Conservation (phyloP, 805 yeast species). For the Jamesozyma hellenica region DNA sequence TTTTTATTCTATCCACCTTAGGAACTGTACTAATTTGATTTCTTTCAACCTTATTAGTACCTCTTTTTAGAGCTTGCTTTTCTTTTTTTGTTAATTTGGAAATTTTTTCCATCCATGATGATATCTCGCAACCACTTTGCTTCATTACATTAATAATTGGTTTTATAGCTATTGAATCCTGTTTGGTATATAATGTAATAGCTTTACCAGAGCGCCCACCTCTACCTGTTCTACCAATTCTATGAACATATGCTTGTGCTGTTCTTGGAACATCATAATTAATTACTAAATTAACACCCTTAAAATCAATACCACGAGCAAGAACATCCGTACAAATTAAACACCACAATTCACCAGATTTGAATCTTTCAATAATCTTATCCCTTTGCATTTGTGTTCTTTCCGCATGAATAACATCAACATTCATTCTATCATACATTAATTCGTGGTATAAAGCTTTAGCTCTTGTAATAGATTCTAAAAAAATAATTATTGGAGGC, state of each 20-base stretch:
- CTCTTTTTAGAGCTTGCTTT: constrained; percentile 48
- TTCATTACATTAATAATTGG: constrained; percentile 91
- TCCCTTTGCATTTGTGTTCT: constrained; percentile 84
- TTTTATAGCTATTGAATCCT: constrained; percentile 64
- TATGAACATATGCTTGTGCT: constrained; percentile 91
- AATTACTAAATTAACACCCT: constrained; percentile 87
- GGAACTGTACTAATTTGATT: constrained; percentile 81
- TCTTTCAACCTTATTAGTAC: constrained; percentile 43
- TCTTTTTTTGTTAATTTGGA: constrained; percentile 55
- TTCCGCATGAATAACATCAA: constrained; percentile 93
- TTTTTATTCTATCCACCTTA: constrained; percentile 50
- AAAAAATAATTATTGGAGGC: constrained; percentile 87
- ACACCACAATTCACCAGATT: constrained; percentile 89
- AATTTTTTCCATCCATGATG: constrained; percentile 73
- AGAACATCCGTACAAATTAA: constrained; percentile 92
- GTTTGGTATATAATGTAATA: constrained; percentile 86
- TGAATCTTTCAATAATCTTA: constrained; percentile 71
- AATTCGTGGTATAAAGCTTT: constrained; percentile 91
- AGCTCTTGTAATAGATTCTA: constrained; percentile 87
- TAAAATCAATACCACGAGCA: constrained; percentile 94
- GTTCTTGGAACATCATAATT: constrained; percentile 93
- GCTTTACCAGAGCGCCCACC: constrained; percentile 83
- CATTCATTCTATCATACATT: constrained; percentile 81
- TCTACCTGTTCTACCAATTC: constrained; percentile 98
- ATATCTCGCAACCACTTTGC: constrained; percentile 70